Conservation (phyloP, 768 basidiomycete species). For the Cyclocybe aegerita region DNA sequence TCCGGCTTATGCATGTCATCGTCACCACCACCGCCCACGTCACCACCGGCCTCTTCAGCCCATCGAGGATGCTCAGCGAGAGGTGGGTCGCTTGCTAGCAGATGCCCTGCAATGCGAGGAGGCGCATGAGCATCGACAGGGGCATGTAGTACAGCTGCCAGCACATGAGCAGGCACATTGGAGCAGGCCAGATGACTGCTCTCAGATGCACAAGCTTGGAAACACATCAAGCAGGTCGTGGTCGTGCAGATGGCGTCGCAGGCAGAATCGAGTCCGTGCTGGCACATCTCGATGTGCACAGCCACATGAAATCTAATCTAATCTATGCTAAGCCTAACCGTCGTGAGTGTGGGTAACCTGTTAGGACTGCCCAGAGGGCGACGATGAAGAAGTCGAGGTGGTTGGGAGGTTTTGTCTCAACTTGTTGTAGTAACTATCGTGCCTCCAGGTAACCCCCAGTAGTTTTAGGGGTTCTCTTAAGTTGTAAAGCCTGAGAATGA, state of each 20-base stretch:
- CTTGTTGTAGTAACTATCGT: too few relatives aligned
- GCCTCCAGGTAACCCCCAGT: too few relatives aligned
- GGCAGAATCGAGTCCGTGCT: too few relatives aligned
- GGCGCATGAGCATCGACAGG: conserved; percentile 83
- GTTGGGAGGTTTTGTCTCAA: conserved; percentile 49
- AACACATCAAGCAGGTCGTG: too few relatives aligned
- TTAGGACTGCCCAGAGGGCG: conserved; percentile 77
- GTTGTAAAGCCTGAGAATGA: too few relatives aligned
- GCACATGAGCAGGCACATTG: conserved; percentile 84
- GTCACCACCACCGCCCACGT: conserved; percentile 91
- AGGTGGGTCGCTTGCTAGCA: conserved; percentile 95
- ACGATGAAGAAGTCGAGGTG: conserved; percentile 67
- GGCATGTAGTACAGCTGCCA: conserved; percentile 93
- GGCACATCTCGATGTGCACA: too few relatives aligned
- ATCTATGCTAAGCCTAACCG: too few relatives aligned
- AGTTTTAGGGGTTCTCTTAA: too few relatives aligned
- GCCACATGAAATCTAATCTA: too few relatives aligned
- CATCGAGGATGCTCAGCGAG: conserved; percentile 73
- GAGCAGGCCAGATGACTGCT: too few relatives aligned
- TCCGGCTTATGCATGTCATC: conserved; percentile 79
- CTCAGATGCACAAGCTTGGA: too few relatives aligned
- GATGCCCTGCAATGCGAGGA: conserved; percentile 90
- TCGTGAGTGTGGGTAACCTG: conserved; percentile 90
- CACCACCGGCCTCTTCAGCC: conserved; percentile 70
- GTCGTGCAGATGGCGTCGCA: too few relatives aligned